Conservation (phyloP, 805 yeast genomes). For the Lipomyces anomalus region DNA sequence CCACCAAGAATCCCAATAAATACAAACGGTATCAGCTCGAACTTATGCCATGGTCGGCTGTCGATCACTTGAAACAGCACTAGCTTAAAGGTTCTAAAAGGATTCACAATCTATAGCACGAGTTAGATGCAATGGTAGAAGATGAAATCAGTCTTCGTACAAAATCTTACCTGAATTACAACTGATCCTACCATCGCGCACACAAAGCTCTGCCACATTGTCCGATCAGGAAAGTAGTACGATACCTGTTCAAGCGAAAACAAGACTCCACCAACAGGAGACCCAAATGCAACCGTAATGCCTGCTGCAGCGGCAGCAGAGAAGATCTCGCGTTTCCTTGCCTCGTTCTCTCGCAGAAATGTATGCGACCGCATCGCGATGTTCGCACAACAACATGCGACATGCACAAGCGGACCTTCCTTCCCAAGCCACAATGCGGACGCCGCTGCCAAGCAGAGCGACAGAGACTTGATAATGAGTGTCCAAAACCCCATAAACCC, state of each 20-base stretch:
- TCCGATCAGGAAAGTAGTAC: constrained; percentile 54
- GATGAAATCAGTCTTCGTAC: too few species aligned
- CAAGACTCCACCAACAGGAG: constrained; percentile 84
- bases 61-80: constrained; percentile 63
- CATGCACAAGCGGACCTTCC: constrained; percentile 83
- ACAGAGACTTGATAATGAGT: constrained; percentile 50
- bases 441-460: constrained; percentile 60
- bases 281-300: constrained; percentile 74
- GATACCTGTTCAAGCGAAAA: constrained; percentile 66
- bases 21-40: constrained; percentile 71
- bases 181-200: constrained; percentile 70
- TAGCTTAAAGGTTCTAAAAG: constrained; percentile 46
- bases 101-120: constrained; percentile 45
- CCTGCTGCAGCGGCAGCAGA: constrained; percentile 81
- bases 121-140: too few species aligned
- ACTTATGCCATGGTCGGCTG: constrained; percentile 56
- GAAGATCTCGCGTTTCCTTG: constrained; percentile 52
- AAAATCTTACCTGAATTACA: too few species aligned
- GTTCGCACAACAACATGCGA: constrained; percentile 56
- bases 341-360: constrained; percentile 39
- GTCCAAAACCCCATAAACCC: constrained; percentile 49
- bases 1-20: constrained; percentile 58
- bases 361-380: constrained; percentile 35
- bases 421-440: constrained; percentile 79
- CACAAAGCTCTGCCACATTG: constrained; percentile 80